phyloP scores from a whole-genome alignment of 164 flowering plant species.

The Akebia trifoliata region DNA sequence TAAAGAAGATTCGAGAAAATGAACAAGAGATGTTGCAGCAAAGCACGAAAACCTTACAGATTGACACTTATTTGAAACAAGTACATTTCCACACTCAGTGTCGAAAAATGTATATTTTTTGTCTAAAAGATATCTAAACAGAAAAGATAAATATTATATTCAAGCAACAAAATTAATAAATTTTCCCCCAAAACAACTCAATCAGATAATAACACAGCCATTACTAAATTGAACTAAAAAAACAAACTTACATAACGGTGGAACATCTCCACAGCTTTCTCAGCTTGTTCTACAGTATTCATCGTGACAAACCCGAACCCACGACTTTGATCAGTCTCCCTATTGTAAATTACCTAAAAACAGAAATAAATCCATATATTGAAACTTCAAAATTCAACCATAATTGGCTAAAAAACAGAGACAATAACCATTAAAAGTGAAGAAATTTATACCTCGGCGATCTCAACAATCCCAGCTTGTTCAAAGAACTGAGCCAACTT shows the following conservation, averaged over 20 bases:
- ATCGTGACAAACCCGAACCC: slow-evolving; percentile 68
- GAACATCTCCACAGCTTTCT: slow-evolving; percentile 59
- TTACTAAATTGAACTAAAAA: neutral
- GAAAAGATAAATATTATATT: too few species aligned
- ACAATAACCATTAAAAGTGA: neutral
- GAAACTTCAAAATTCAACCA: slow-evolving; percentile 3
- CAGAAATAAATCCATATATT: slow-evolving; percentile 3
- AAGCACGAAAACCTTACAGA: too few species aligned
- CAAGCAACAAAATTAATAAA: too few species aligned
- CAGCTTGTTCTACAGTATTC: slow-evolving; percentile 63
- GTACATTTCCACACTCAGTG: too few species aligned
- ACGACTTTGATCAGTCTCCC: slow-evolving; percentile 57
- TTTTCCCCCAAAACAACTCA: too few species aligned
- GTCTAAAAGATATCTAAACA: too few species aligned
- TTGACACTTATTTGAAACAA: too few species aligned
- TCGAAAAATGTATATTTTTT: too few species aligned
- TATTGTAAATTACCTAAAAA: slow-evolving; percentile 50
- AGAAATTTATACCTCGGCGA: slow-evolving; percentile 38
- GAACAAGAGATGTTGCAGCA: too few species aligned
- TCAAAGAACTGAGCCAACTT: slow-evolving; percentile 43
- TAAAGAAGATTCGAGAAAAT: too few species aligned
- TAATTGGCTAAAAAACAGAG: neutral
- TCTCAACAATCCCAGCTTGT: slow-evolving; percentile 51
- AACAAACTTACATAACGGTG: slow-evolving; percentile 42
- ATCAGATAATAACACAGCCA: neutral